These are phyloP conservation scores for Samsoniella hepiali DNA, from an alignment of 2,329 filamentous ascomycete genomes.

Conservation along the genomic window DNA sequence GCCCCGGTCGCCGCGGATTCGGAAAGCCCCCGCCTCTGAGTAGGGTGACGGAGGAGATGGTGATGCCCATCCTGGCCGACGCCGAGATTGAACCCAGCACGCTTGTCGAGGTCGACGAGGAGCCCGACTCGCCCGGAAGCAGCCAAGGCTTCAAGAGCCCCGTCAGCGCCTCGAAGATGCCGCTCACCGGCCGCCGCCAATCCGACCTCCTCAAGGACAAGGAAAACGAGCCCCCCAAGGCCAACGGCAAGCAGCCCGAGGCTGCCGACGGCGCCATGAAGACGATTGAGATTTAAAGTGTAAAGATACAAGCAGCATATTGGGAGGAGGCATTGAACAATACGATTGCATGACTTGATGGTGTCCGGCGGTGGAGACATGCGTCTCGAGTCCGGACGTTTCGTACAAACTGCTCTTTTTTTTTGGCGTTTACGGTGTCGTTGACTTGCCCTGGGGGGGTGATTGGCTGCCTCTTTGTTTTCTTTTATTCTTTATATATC, in stretches of 20 bases:
- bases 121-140: constrained; percentile 52
- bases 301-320: constrained; percentile 22
- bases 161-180: constrained; percentile 26
- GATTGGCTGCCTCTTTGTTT: not conserved
- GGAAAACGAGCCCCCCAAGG: constrained; percentile 34
- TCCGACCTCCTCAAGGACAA: constrained; percentile 40
- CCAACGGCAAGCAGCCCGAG: constrained; percentile 44
- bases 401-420: constrained; percentile 6
- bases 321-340: constrained; percentile 10
- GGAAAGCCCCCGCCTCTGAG: constrained; percentile 70
- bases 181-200: constrained; percentile 31
- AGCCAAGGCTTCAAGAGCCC: constrained; percentile 41
- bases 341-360: constrained; percentile 19
- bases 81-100: constrained; percentile 43
- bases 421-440: constrained; percentile 18
- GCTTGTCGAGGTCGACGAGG: constrained; percentile 57
- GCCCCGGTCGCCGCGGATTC: constrained; percentile 62
- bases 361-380: not conserved
- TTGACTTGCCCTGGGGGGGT: not conserved
- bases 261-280: constrained; percentile 54
- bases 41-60: constrained; percentile 67
- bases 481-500: not conserved
- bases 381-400: not conserved
- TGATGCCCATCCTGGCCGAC: constrained; percentile 38
- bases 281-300: constrained; percentile 56